Conservation (phyloP, 495 filamentous ascomycete genomes). For the Bathelium albidoporum region DNA sequence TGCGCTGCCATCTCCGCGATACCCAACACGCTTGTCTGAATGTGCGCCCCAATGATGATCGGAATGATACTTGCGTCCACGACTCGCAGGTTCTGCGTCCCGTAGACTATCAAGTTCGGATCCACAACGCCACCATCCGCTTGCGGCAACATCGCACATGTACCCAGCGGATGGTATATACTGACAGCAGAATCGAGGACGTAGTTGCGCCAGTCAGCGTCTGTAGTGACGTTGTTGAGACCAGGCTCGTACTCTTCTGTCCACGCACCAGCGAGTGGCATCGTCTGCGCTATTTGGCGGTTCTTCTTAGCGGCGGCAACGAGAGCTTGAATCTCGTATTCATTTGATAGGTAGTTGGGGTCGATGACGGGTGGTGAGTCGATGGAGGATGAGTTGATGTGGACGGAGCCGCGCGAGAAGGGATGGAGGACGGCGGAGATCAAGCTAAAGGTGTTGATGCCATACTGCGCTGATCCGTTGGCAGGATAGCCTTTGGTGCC, state of each 20-base stretch:
- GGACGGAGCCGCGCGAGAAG: slow-evolving; percentile 14
- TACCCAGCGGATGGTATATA: slow-evolving; percentile 37
- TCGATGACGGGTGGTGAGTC: slow-evolving; percentile 6
- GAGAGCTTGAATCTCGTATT: slow-evolving; percentile 10
- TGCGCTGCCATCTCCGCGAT: slow-evolving; percentile 20
- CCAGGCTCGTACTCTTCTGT: slow-evolving; percentile 13
- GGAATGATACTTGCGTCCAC: slow-evolving; percentile 23
- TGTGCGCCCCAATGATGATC: slow-evolving; percentile 10
- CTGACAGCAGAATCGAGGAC: slow-evolving; percentile 5
- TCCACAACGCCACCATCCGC: slow-evolving; percentile 29
- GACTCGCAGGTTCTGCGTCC: slow-evolving; percentile 16
- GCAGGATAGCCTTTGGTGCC: slow-evolving; percentile 18
- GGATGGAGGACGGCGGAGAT: slow-evolving; percentile 17
- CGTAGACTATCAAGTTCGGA: slow-evolving; percentile 17
- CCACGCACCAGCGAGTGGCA: slow-evolving; percentile 1
- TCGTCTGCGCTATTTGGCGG: slow-evolving; percentile 12
- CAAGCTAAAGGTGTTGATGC: slow-evolving; percentile 13
- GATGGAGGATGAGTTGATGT: slow-evolving; percentile 12
- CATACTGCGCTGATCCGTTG: slow-evolving; percentile 6
- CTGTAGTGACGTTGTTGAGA: slow-evolving; percentile 7
- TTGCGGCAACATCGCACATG: slow-evolving; percentile 41
- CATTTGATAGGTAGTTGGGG: slow-evolving; percentile 14
- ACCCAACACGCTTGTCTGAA: slow-evolving; percentile 14
- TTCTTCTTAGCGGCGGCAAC: slow-evolving; percentile 10
- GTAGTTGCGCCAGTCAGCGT: slow-evolving; percentile 14